Base-by-base conservation (phyloP, 75 land plant genomes). In the Gnetum montanum region DNA sequence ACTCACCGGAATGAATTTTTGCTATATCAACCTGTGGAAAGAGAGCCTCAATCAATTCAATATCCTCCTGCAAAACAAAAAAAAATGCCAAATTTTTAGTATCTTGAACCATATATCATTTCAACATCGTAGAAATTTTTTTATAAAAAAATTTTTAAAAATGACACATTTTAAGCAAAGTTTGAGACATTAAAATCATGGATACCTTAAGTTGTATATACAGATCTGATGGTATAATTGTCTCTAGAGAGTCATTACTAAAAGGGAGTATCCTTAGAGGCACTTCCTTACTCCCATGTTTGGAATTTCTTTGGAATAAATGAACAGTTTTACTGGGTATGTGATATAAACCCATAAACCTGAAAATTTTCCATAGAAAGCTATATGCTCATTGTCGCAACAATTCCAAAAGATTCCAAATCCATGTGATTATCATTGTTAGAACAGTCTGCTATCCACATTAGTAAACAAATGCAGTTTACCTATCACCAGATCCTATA, bases 401-500 rank as follows among this genome's bases (percentile, higher is more conserved):
- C n/a, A n/a, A n/a, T n/a, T n/a, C n/a, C n/a, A n/a, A n/a, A n/a
- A n/a, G n/a, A n/a, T n/a, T n/a, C n/a, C n/a, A n/a, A n/a, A n/a
- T n/a, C n/a, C n/a, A n/a, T n/a, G n/a, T n/a, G n/a, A n/a, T n/a
- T n/a, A n/a, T n/a, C n/a, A n/a, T n/a, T n/a, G n/a, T n/a, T n/a
- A n/a, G n/a, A n/a, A n/a, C n/a, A n/a, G n/a, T n/a, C n/a, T n/a
- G 23, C 13, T 52, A 22, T 58, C 25, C 60, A 47, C 19, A 46
- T 49, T n/a, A n/a, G n/a, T n/a, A n/a, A 41, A 41, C 3, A 41
- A 18, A 41, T n/a, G 34, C 25, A 46, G 16, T 34, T n/a, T 57
- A 75, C 78, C 78, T 75, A 58, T 75, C 78, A 37, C 78, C 78
- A 10, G 78, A 75, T 37, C 78, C 78, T 38, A 75, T 75, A 34